These are phyloP conservation scores for Podaxis sp. DNA, from an alignment of 768 basidiomycete species.

Conservation along the genomic window DNA sequence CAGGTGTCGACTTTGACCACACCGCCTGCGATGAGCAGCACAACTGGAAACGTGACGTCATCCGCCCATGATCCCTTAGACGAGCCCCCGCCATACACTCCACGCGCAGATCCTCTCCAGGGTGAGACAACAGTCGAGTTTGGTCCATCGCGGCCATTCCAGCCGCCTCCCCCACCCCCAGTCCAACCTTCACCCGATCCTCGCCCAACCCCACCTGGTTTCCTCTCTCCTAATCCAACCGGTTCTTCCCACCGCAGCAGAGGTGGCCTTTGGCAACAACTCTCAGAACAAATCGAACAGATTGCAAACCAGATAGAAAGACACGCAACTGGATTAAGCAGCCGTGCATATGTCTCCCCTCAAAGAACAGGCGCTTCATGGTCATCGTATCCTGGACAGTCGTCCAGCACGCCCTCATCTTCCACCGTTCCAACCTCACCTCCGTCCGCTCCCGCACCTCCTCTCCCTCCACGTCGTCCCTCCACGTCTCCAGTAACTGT, in stretches of 20 bases:
- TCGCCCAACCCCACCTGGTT: conserved; percentile 1
- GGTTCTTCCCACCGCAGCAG: neutral
- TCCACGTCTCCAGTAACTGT: conserved; percentile 18
- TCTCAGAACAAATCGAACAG: neutral
- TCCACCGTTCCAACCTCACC: neutral
- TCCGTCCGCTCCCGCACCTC: neutral
- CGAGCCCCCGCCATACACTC: conserved; percentile 76
- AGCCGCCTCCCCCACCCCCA: conserved; percentile 29
- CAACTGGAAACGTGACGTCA: neutral
- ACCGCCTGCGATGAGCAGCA: neutral
- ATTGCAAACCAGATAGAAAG: neutral
- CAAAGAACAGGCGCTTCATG: neutral
- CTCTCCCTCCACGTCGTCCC: conserved; percentile 25
- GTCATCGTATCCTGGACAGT: conserved; percentile 4
- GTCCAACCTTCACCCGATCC: conserved; percentile 9
- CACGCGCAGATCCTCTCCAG: conserved; percentile 45
- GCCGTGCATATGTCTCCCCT: neutral
- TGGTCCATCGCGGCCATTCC: conserved; percentile 66
- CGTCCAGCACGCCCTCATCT: neutral
- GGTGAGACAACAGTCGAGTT: conserved; percentile 66
- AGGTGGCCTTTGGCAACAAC: neutral
- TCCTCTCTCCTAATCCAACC: conserved; percentile 6
- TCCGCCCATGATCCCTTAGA: conserved; percentile 30
- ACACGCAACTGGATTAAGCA: neutral
- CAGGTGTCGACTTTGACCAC: neutral